A percentile compares a stretch with the other conserved stretches of the same genome.
These are phyloP conservation scores for Huntiella bhutanensis DNA, from an alignment of 2,329 filamentous ascomycete genomes.

Conservation along the genomic window DNA sequence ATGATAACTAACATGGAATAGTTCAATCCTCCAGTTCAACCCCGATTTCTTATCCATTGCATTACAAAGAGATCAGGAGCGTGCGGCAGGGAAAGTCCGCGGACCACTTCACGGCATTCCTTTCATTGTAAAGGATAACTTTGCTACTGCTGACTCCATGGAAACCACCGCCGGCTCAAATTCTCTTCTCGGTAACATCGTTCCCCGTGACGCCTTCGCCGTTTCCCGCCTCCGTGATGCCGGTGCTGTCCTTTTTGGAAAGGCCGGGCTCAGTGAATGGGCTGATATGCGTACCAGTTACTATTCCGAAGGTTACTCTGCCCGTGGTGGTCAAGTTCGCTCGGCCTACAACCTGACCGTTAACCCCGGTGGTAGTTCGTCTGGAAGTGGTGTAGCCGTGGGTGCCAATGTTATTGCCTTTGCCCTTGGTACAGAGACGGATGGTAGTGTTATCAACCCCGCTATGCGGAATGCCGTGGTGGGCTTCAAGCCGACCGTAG, in stretches of 20 bases:
- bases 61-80: conserved; percentile 38
- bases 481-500: conserved; percentile 60
- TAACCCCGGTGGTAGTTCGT: conserved; percentile 50
- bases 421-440: conserved; percentile 55
- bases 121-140: conserved; percentile 57
- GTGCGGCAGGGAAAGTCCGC: conserved; percentile 33
- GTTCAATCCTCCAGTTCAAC: conserved; percentile 45
- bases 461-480: conserved; percentile 50
- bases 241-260: conserved; percentile 51
- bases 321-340: conserved; percentile 42
- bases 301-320: conserved; percentile 50
- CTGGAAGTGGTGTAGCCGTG: conserved; percentile 46
- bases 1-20: conserved; percentile 14
- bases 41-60: conserved; percentile 48
- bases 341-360: conserved; percentile 50
- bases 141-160: conserved; percentile 48
- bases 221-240: conserved; percentile 41
- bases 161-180: conserved; percentile 55
- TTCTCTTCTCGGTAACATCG: conserved; percentile 44
- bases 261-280: conserved; percentile 56
- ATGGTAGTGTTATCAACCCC: conserved; percentile 53
- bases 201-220: conserved; percentile 49
- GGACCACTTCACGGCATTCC: conserved; percentile 58
- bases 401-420: conserved; percentile 43
- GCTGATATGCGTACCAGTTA: conserved; percentile 50